Conservation (phyloP, 306 rosid genomes). For the Hylodesmum podocarpum region DNA sequence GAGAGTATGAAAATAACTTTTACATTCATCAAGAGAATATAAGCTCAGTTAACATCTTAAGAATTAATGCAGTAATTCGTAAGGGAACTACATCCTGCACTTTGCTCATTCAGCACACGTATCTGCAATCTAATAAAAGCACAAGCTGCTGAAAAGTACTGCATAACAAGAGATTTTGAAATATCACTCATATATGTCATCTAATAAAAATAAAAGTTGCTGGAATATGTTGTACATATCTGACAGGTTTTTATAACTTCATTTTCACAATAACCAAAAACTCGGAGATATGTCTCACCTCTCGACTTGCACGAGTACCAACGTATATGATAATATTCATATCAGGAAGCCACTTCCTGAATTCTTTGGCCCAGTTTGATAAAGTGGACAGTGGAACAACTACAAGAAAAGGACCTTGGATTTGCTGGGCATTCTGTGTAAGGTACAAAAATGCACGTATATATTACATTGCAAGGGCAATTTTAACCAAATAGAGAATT, state of each 20-base stretch:
- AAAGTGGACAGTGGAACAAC: constrained; percentile 96
- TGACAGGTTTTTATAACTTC: not conserved
- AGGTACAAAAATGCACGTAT: constrained; percentile 11
- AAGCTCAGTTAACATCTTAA: not conserved
- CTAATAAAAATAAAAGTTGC: not conserved
- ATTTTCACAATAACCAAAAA: constrained; percentile 13
- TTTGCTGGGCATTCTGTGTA: constrained; percentile 87
- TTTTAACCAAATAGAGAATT: constrained; percentile 19
- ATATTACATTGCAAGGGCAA: not conserved
- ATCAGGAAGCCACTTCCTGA: constrained; percentile 98
- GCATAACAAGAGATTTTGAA: not conserved
- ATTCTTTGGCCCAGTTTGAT: constrained; percentile 98
- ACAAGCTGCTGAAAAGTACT: not conserved
- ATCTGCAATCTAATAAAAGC: not conserved
- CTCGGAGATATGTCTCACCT: constrained; percentile 53
- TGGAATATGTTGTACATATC: not conserved
- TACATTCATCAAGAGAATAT: not conserved
- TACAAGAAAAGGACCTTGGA: constrained; percentile 94
- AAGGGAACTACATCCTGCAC: not conserved
- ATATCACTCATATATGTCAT: not conserved
- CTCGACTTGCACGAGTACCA: constrained; percentile 98
- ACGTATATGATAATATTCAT: constrained; percentile 91
- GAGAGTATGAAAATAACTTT: not conserved
- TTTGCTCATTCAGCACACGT: not conserved
- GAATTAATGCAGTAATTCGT: not conserved